Percentiles rank a stretch among this genome's conserved stretches.
phyloP scores from a whole-genome alignment of 1,139 yeast species.

The Pichia sp. region DNA sequence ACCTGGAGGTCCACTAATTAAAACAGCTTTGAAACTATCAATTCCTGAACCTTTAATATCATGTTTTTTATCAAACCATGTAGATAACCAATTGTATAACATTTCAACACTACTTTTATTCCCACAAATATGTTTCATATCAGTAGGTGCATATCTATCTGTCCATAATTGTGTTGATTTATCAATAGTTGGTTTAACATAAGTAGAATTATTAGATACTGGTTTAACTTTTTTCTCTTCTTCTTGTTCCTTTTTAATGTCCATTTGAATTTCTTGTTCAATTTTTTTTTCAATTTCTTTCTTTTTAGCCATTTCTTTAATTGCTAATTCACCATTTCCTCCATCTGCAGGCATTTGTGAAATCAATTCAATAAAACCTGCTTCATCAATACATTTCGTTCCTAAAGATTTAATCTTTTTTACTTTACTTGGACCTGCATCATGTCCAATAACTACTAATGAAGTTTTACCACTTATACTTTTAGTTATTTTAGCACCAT shows the following conservation, averaged over 20 bases:
- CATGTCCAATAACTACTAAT: slow-evolving; percentile 86
- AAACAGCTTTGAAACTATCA: slow-evolving; percentile 64
- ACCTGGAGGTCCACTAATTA: slow-evolving; percentile 84
- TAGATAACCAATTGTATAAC: slow-evolving; percentile 65
- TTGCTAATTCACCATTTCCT: slow-evolving; percentile 75
- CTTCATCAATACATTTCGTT: slow-evolving; percentile 80
- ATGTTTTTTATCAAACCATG: slow-evolving; percentile 63
- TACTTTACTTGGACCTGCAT: slow-evolving; percentile 96
- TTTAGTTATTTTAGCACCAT: slow-evolving; percentile 92
- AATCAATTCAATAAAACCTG: slow-evolving; percentile 73
- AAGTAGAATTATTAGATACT: not conserved
- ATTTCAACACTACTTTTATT: slow-evolving; percentile 70
- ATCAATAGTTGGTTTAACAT: slow-evolving; percentile 29
- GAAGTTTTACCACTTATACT: slow-evolving; percentile 83
- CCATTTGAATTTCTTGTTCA: slow-evolving; percentile 30
- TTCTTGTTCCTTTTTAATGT: slow-evolving; percentile 10
- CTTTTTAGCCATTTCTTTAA: slow-evolving; percentile 62
- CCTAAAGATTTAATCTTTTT: slow-evolving; percentile 66
- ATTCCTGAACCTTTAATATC: slow-evolving; percentile 35
- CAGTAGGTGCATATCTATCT: slow-evolving; percentile 81
- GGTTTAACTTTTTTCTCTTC: slow-evolving; percentile 2
- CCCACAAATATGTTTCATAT: slow-evolving; percentile 77
- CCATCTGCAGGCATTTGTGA: slow-evolving; percentile 87
- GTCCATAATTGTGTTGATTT: slow-evolving; percentile 75
- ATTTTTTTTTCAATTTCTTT: slow-evolving; percentile 43